Evolutionary conservation across 805 yeast genomes (phyloP), one percentile per base, ranked within the genome.

Genomic region (Candida vaughaniae): DNA sequence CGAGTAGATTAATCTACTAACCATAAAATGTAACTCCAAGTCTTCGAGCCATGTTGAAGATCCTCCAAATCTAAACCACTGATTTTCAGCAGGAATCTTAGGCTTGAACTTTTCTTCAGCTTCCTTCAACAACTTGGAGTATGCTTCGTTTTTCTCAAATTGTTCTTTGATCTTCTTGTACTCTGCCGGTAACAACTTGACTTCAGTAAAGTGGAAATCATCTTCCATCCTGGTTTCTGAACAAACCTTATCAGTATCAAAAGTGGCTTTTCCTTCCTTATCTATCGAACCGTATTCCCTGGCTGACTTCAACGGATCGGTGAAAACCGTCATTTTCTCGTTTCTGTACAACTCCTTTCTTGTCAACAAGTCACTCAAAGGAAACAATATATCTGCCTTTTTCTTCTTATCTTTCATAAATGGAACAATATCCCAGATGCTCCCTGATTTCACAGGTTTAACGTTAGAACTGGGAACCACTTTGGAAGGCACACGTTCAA

Each of bases 51-150:
- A 62, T 2, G 58, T 61, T 2, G 60, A 51, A 7, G 66, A 51
- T 1, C 67, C 67, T 3, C 56, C 59, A 36, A 61, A 53, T 29
- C 58, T 50, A 32, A 48, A 52, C 69, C 69, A 63, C 35, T 56
- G 51, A 16, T 49, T 41, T 9, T 48, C 45, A 5, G 36, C 41
- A 1, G 59, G 56, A 14, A 56, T 44, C 4, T 39, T 46, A 4
- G 61, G 48, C 25, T 53, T 39, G 34, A 52, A 49, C 16, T 29
- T 32, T 9, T 41, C 31, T 10, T 36, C 28, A 5, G 54, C 58
- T 14, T 45, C 26, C 10, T 45, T 25, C 3, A 58, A 28, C 15
- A 54, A 17, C 16, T 50, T 35, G 12, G 30, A 17, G 35, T 49
- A 54, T 10, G 37, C 33, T 11, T 23, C 12, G 23, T 39, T 39